phyloP scores from a whole-genome alignment of 176 grass and related monocot species.

The Saccharum spontaneum region DNA sequence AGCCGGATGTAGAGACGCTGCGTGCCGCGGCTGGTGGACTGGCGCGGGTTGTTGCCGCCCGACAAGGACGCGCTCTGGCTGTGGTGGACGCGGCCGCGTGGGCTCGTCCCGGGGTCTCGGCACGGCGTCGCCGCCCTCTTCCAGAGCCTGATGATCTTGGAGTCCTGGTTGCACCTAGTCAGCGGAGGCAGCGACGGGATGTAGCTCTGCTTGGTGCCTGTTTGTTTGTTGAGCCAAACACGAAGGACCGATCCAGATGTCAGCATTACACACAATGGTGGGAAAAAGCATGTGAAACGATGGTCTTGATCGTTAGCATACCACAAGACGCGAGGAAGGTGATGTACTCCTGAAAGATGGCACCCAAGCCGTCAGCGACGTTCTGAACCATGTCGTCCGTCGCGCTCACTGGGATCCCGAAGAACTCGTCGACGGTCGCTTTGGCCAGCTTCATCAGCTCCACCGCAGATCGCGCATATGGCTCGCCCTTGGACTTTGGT shows the following conservation, averaged over 20 bases:
- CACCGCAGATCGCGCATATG: slow-evolving; percentile 71
- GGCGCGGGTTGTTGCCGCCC: slow-evolving; percentile 74
- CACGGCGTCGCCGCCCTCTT: slow-evolving; percentile 75
- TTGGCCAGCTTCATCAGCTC: slow-evolving; percentile 90
- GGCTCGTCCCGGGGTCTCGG: slow-evolving; percentile 16
- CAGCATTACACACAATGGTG: too few species aligned
- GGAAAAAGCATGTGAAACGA: too few species aligned
- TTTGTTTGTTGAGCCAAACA: background rate
- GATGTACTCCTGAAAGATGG: slow-evolving; percentile 71
- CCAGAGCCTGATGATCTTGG: slow-evolving; percentile 70
- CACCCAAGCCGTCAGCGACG: slow-evolving; percentile 60
- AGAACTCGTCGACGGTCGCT: slow-evolving; percentile 78
- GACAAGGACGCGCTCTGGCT: slow-evolving; percentile 34
- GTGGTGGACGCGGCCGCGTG: slow-evolving; percentile 13
- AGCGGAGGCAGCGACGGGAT: slow-evolving; percentile 63
- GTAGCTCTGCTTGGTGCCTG: slow-evolving; percentile 77
- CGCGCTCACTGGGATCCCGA: slow-evolving; percentile 62
- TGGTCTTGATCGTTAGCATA: background rate
- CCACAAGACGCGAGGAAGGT: slow-evolving; percentile 81
- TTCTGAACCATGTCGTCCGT: slow-evolving; percentile 73
- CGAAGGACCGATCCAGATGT: too few species aligned
- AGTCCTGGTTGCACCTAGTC: slow-evolving; percentile 91
- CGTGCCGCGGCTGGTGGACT: slow-evolving; percentile 88
- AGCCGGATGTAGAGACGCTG: slow-evolving; percentile 91
- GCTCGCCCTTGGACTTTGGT: slow-evolving; percentile 67